A percentile compares a stretch with the other conserved stretches of the same genome.
Conservation (phyloP, 495 filamentous ascomycete genomes). For the Podospora didyma region DNA sequence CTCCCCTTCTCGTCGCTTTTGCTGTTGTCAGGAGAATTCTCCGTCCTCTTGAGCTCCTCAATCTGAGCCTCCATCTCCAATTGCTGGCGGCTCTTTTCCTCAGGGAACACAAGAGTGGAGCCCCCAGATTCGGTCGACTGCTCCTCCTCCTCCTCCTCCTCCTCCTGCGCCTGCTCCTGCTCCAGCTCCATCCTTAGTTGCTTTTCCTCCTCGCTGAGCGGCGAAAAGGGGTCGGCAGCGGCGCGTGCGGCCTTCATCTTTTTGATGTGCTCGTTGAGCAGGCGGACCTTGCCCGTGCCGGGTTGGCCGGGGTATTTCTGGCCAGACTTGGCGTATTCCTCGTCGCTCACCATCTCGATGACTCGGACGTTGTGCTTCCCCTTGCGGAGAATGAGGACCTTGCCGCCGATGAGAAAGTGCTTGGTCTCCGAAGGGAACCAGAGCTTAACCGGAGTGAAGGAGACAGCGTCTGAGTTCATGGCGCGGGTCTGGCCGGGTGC, state of each 20-base stretch:
- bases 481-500: conserved; percentile 39
- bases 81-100: conserved; percentile 13
- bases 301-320: conserved; percentile 42
- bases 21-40: not conserved
- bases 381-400: conserved; percentile 63
- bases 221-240: too few relatives aligned
- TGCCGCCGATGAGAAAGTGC: conserved; percentile 60
- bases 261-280: conserved; percentile 22
- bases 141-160: conserved; percentile 38
- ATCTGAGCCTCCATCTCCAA: conserved; percentile 15
- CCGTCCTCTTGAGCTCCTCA: conserved; percentile 11
- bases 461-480: conserved; percentile 55
- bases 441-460: conserved; percentile 57
- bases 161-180: too few relatives aligned
- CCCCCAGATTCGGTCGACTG: not conserved
- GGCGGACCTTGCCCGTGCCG: conserved; percentile 32
- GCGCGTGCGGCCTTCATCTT: conserved; percentile 15
- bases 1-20: not conserved
- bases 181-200: too few relatives aligned
- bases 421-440: conserved; percentile 55
- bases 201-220: too few relatives aligned
- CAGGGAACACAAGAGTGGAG: conserved; percentile 10
- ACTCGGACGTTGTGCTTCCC: conserved; percentile 81
- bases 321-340: conserved; percentile 52
- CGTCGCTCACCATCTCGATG: conserved; percentile 67